phyloP scores from a whole-genome alignment of 805 yeast species.

The Yamadazyma tumulicola region DNA sequence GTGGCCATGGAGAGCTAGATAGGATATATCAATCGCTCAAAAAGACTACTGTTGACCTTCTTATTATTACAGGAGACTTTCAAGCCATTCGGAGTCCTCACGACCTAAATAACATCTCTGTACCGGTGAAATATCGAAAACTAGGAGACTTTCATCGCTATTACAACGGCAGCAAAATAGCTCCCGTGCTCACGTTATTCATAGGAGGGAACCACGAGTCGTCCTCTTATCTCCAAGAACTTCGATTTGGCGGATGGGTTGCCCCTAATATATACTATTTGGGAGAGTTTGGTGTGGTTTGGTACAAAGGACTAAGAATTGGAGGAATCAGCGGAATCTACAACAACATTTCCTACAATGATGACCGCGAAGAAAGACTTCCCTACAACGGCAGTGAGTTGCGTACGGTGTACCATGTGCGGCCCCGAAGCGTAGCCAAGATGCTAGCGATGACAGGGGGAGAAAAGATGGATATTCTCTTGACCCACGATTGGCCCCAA shows the following conservation, averaged over 20 bases:
- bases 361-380: conserved; percentile 39
- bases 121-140: conserved; percentile 71
- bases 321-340: conserved; percentile 86
- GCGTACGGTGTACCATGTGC: conserved; percentile 69
- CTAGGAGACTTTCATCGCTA: conserved; percentile 81
- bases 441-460: conserved; percentile 36
- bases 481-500: conserved; percentile 95
- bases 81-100: conserved; percentile 66
- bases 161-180: conserved; percentile 53
- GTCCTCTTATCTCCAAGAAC: conserved; percentile 67
- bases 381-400: conserved; percentile 49
- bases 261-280: conserved; percentile 83
- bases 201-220: conserved; percentile 97
- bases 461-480: conserved; percentile 46
- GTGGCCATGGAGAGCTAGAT: conserved; percentile 80
- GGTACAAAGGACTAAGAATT: conserved; percentile 73
- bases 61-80: conserved; percentile 88
- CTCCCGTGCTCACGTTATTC: conserved; percentile 76
- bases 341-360: conserved; percentile 41
- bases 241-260: conserved; percentile 88
- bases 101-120: conserved; percentile 69
- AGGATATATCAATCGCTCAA: conserved; percentile 43
- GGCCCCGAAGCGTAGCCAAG: conserved; percentile 60
- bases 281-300: conserved; percentile 72
- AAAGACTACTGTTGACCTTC: conserved; percentile 24